A percentile compares a stretch with the other conserved stretches of the same genome.
phyloP scores from a whole-genome alignment of 2,329 filamentous ascomycete species.

The Diaporthe vexans region DNA sequence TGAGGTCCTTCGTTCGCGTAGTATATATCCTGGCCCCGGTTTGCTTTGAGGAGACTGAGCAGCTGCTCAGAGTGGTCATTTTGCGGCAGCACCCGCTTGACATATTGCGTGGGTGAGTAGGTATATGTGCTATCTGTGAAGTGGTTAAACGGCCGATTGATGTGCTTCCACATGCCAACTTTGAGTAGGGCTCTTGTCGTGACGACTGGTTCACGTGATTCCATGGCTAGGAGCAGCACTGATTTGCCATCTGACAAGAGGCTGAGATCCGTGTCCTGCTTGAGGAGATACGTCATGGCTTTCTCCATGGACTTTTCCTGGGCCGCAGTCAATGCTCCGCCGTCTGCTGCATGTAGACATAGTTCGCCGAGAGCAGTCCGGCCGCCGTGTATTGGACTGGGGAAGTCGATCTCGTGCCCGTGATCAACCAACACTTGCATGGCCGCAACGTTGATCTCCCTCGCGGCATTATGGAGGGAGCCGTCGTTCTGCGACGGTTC shows the following conservation, averaged over 20 bases:
- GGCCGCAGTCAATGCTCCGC: constrained; percentile 58
- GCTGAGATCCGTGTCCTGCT: constrained; percentile 68
- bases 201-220: constrained; percentile 66
- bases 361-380: constrained; percentile 75
- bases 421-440: constrained; percentile 70
- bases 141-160: constrained; percentile 72
- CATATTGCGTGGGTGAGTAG: constrained; percentile 77
- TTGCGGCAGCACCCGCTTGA: constrained; percentile 60
- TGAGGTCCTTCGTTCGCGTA: constrained; percentile 68
- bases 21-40: constrained; percentile 66
- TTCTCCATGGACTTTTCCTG: constrained; percentile 69
- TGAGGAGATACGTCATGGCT: constrained; percentile 69
- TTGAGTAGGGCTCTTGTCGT: constrained; percentile 72
- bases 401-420: constrained; percentile 75
- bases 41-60: constrained; percentile 63
- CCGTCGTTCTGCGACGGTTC: constrained; percentile 74
- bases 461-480: constrained; percentile 75
- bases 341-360: constrained; percentile 68
- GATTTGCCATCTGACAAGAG: constrained; percentile 71
- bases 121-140: constrained; percentile 66
- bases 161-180: constrained; percentile 73
- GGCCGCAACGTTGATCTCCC: constrained; percentile 69
- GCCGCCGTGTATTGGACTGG: constrained; percentile 72
- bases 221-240: constrained; percentile 71
- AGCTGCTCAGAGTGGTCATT: constrained; percentile 57